Evolutionary conservation across 1,284 basidiomycete species (phyloP), one percentile per base, ranked within the genome.

Genomic region (Pseudozyma sp.): DNA sequence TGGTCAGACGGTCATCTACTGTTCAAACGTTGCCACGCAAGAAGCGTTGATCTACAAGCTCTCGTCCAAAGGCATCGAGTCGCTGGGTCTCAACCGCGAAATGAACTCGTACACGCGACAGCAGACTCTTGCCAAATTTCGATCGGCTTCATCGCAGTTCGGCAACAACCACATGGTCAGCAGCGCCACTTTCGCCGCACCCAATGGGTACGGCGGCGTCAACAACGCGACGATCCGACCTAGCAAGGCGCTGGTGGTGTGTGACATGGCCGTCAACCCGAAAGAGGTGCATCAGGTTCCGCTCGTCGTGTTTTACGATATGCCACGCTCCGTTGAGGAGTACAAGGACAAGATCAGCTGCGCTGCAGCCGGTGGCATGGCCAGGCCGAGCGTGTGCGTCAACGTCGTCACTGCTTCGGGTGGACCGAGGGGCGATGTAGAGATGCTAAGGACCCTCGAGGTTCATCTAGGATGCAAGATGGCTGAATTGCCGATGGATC

Each of bases 341-440:
- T 97, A 97, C 83, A 92, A 94, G 40, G 93, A 94, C 40, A 77
- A 69, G 91, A 92, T 79, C 44, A 87, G 72, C n/a, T 39, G 52
- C 76, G 90, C 91, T 34, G 90, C 92, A 48, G 92, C 92, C 52
- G 90, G 92, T 70, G 91, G 92, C 40, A 89, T 90, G 62, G 92
- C 88, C 47, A 90, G 92, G 61, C 90, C 93, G 55, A 93, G 93
- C 53, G 93, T 97, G 44, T 89, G 97, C 68, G 89, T 97, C 81
- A 96, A 95, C 83, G 95, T 97, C 80, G 94, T 97, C 64, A 97
- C 95, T 63, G 94, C 94, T 46, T 94, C 94, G 2, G 94, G 94
- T 37, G 94, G 94, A 47, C 74, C 76, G 11, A 52, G 77, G 13
- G 80, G 79, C 24, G 94, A 97, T 84, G 94, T 97, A 50, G 94